Evolutionary conservation across 495 filamentous ascomycete genomes (phyloP), one percentile per base, ranked within the genome.

Genomic region (Parmelia sp.): DNA sequence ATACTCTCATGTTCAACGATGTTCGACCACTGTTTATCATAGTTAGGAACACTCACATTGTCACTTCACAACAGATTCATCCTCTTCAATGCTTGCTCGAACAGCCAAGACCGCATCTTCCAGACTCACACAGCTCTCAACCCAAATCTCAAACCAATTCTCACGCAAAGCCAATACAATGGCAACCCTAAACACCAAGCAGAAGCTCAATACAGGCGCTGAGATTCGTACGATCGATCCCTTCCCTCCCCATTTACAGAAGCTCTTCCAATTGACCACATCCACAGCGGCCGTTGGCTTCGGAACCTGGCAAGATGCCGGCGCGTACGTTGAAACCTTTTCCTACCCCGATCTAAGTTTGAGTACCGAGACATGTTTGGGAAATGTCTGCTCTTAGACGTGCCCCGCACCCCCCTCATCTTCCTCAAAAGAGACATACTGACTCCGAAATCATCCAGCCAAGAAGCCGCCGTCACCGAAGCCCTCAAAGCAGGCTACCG

Each of bases 401-500:
- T n/a, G n/a, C n/a, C n/a, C n/a, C n/a, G n/a, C n/a, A n/a, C n/a
- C n/a, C n/a, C n/a, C n/a, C n/a, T n/a, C n/a, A n/a, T n/a, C n/a
- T n/a, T n/a, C n/a, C n/a, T n/a, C n/a, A n/a, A n/a, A n/a, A n/a
- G n/a, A n/a, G n/a, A n/a, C n/a, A n/a, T n/a, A n/a, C n/a, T n/a
- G n/a, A n/a, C n/a, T n/a, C n/a, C n/a, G n/a, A n/a, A n/a, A n/a
- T n/a, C n/a, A n/a, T n/a, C n/a, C n/a, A n/a, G n/a, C 1, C 80
- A 81, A 58, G 79, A 82, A 64, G 70, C 64, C 12, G 79, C 79
- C 21, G 79, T 82, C 25, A 51, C 68, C 10, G 76, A 76, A 67
- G 80, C 80, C 7, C 70, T 83, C 47, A 79, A 84, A 58, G 77
- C 77, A 0, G 86, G 86, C 23, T 88, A 87, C 63, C 76, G 78